A percentile compares a stretch with the other conserved stretches of the same genome.
phyloP scores from a whole-genome alignment of 352 stramenopile genomes.

The Peronospora belbahrii region DNA sequence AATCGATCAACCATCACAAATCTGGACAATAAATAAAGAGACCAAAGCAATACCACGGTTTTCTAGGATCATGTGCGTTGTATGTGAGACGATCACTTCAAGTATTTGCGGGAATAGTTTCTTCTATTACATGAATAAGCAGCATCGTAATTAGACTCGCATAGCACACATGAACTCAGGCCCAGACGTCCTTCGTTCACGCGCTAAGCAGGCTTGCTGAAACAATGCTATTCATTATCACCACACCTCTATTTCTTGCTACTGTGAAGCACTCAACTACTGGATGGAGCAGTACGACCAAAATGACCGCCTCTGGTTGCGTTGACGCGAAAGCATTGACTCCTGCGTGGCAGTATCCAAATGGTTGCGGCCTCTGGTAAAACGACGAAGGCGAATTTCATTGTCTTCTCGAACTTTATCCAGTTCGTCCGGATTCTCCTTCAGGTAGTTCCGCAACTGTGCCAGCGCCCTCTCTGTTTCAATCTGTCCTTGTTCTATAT shows the following conservation, averaged over 20 bases:
- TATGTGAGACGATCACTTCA: conserved; percentile 12
- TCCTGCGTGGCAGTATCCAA: conserved; percentile 57
- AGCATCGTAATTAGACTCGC: conserved; percentile 2
- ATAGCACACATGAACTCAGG: background rate
- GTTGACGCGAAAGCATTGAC: conserved; percentile 27
- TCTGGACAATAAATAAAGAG: conserved; percentile 11
- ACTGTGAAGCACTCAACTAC: conserved; percentile 17
- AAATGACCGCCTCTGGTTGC: conserved; percentile 24
- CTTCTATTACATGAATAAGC: conserved; percentile 11
- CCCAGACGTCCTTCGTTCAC: conserved; percentile 7
- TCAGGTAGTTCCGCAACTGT: conserved; percentile 55
- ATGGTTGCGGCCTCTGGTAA: conserved; percentile 69
- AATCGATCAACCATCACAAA: background rate
- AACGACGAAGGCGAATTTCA: conserved; percentile 71
- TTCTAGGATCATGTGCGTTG: conserved; percentile 16
- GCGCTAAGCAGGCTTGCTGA: background rate
- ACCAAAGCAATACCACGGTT: background rate
- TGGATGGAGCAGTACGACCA: conserved; percentile 47
- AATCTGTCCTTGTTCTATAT: conserved; percentile 48
- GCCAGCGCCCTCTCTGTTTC: conserved; percentile 73
- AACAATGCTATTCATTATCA: background rate
- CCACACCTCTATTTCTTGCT: conserved; percentile 24
- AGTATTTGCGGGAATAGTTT: conserved; percentile 12
- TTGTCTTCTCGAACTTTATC: conserved; percentile 78
- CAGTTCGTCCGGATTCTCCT: conserved; percentile 59